Evolutionary conservation across 2,329 filamentous ascomycete species (phyloP).

Genomic region (Colletotrichum falcatum): DNA sequence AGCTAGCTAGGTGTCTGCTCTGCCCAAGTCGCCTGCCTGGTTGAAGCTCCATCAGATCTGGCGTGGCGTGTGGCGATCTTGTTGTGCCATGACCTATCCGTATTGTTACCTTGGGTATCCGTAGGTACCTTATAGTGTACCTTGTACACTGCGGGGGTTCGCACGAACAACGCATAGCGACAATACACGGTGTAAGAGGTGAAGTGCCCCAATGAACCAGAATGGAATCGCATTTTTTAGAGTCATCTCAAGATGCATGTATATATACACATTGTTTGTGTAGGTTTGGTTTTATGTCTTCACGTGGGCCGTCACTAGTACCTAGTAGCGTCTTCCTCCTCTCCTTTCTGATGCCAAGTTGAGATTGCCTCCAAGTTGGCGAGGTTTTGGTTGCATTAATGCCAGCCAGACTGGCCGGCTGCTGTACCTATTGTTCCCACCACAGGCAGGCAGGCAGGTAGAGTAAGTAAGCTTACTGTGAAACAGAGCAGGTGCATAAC

Average conservation of each 20-base stretch:
- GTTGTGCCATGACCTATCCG: no score
- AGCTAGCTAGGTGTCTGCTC: slow-evolving; percentile 27
- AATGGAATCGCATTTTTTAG: slow-evolving; percentile 13
- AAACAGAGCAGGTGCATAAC: slow-evolving; percentile 6
- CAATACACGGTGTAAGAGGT: not conserved
- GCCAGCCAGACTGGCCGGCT: slow-evolving; percentile 1
- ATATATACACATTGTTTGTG: not conserved
- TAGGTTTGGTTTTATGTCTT: slow-evolving; percentile 8
- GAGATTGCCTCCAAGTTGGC: slow-evolving; percentile 31
- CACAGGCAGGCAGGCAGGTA: no score
- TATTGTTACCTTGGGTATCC: slow-evolving; percentile 4
- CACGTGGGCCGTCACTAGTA: slow-evolving; percentile 1
- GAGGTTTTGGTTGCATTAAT: slow-evolving; percentile 30
- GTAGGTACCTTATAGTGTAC: not conserved
- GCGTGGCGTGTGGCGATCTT: not conserved
- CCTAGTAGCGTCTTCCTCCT: no score
- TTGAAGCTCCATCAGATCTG: slow-evolving; percentile 6
- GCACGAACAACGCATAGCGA: slow-evolving; percentile 2
- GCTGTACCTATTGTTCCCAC: no score
- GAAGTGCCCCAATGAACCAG: not conserved
- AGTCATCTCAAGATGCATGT: slow-evolving; percentile 22
- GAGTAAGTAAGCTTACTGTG: not conserved
- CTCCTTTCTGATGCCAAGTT: not conserved
- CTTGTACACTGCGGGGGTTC: not conserved
- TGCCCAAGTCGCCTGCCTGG: slow-evolving; percentile 8